These are phyloP conservation scores for Acanthamoeba culbertsoni DNA, from an alignment of 208 protist genomes.

Conservation along the genomic window DNA sequence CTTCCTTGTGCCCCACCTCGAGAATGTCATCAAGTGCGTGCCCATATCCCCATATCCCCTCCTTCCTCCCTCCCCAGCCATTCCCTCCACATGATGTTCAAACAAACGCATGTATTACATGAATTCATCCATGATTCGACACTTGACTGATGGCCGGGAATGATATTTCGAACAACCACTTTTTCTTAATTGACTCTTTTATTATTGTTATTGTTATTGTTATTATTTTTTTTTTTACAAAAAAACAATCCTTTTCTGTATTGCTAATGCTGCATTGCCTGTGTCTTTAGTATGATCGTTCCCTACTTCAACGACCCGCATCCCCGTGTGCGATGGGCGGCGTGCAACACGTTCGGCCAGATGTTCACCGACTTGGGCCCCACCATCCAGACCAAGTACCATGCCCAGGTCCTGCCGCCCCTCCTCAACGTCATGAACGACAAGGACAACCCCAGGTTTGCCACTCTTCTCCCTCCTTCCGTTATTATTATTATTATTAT, in stretches of 20 bases:
- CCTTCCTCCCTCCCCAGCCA: too few relatives aligned
- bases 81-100: not conserved
- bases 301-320: slow-evolving; percentile 79
- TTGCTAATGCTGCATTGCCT: not conserved
- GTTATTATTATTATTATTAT: not conserved
- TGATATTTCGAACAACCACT: not conserved
- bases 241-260: not conserved
- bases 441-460: slow-evolving; percentile 64
- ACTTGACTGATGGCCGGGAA: not conserved
- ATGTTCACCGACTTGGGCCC: slow-evolving; percentile 85
- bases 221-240: not conserved
- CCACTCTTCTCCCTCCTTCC: not conserved
- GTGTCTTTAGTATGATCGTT: slow-evolving; percentile 41
- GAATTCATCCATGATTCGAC: not conserved
- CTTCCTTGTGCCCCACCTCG: slow-evolving; percentile 74
- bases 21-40: slow-evolving; percentile 74
- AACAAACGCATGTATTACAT: not conserved
- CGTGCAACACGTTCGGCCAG: slow-evolving; percentile 87
- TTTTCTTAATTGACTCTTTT: not conserved
- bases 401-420: slow-evolving; percentile 74
- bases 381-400: slow-evolving; percentile 67
- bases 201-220: too few relatives aligned
- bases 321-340: slow-evolving; percentile 86
- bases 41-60: too few relatives aligned
- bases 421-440: slow-evolving; percentile 81